Base-by-base conservation (phyloP, 441 rosid species). In the Erodium moschatum region DNA sequence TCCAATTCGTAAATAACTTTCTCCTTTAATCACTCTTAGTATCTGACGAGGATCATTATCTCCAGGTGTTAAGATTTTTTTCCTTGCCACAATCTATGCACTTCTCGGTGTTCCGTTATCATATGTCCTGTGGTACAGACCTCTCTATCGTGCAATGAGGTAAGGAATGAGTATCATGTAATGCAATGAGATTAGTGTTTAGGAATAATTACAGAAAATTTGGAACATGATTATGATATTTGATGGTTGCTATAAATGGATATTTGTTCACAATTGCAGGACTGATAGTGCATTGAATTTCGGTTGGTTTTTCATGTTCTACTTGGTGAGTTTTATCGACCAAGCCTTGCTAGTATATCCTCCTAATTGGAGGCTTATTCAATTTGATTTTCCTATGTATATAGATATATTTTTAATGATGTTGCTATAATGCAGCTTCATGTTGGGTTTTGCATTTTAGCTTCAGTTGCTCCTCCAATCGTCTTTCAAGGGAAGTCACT, bases 141-240 rank as follows among this genome's bases (percentile, higher is more conserved):
- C 98, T 35, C 87, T 92, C 35, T 92, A 90, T 81, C 89, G 95
- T 74, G 98, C 90, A 67, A 90, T 92, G 97, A 89, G 91, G 98
- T 82, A 77, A 65, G 81, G 19, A 13, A 2, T 13, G 16, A 50
- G 56, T 66, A 2, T 58, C 40, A 20, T 67, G 19, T 10, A 40
- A 50, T 67, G 27, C 27, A 24, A 24, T 24, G 27, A 24, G 27
- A 24, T 24, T 24, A 24, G 27, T 24, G 27, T 0, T 24, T 24
- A 24, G 27, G 27, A 24, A 24, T 24, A 24, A 24, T 24, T 24
- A 24, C 0, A 24, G 1, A 24, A 24, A 24, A n/a, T n/a, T 24
- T 50, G 19, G 6, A 2, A 3, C 56, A 50, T 1, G 56, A 13
- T n/a, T 46, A 13, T 12, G 15, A 13, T 13, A 13, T 13, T 50